Evolutionary conservation across 2,329 filamentous ascomycete genomes (phyloP), one percentile per base, ranked within the genome.

Genomic region (Scedosporium minutisporum): DNA sequence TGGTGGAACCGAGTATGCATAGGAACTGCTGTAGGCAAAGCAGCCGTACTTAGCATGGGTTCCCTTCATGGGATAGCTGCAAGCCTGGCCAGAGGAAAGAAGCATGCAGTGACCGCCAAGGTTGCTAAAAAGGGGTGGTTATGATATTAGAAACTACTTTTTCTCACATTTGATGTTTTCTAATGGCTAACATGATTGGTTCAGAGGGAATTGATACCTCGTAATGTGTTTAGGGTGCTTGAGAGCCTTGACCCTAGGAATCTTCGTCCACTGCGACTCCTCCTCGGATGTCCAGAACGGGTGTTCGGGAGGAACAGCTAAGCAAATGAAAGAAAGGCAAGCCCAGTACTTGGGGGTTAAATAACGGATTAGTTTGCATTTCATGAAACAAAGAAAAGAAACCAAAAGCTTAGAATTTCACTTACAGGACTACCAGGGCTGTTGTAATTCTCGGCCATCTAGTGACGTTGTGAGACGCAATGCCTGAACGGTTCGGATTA

Each of bases 361-460:
- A 38, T 10, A 6, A 38, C 33, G 21, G 57, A 77, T 48, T 42
- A 57, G 60, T 25, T 46, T n/a, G n/a, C 23, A 23, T 25, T 2
- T 38, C 44, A 18, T n/a, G 16, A 12, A 16, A 41, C 21, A 38
- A 38, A 9, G 33, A 38, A 38, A 38, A 33, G 33, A 27, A 18
- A 7, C 12, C 5, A 29, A 7, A 21, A 55, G 10, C 9, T n/a
- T 14, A n/a, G 12, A 21, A 21, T 18, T 23, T 64, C 23, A 71
- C 77, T 74, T 71, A 82, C 80, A 25, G 81, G 81, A 62, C 82
- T 85, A 41, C 87, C 87, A 0, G 90, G 88, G 9, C 87, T 91
- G 73, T 93, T 93, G 75, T 93, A 93, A 71, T 93, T 92, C 74
- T 93, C 89, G 0, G 88, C 87, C 75, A 92, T 84, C 73, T 89